Evolutionary conservation across 257 asterid genomes (phyloP).

Genomic region (Ilex aquifolium): DNA sequence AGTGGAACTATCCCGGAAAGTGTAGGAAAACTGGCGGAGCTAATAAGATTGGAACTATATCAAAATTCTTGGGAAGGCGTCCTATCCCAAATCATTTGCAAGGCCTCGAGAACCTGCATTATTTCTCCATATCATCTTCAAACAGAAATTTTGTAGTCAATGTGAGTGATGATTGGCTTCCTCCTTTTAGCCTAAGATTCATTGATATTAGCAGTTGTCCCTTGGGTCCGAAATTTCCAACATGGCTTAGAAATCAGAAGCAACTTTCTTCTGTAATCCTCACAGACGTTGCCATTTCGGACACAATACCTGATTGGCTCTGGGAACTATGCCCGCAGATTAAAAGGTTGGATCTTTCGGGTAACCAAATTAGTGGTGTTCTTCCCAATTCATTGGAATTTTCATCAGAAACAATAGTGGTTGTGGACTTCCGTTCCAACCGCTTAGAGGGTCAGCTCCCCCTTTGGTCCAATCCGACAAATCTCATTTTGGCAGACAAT

Average conservation of each 20-base stretch:
- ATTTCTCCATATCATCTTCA: slow-evolving; percentile 13
- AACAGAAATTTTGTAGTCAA: slow-evolving; percentile 9
- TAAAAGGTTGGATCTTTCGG: neutral
- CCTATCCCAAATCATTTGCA: slow-evolving; percentile 15
- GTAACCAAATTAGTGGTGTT: neutral
- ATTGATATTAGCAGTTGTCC: slow-evolving; percentile 13
- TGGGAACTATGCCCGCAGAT: slow-evolving; percentile 16
- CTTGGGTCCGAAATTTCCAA: slow-evolving; percentile 22
- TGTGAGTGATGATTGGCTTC: slow-evolving; percentile 18
- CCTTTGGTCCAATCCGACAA: neutral
- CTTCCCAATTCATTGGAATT: neutral
- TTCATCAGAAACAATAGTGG: neutral
- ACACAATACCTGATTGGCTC: slow-evolving; percentile 25
- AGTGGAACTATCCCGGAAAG: slow-evolving; percentile 9
- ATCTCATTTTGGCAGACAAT: slow-evolving; percentile 4
- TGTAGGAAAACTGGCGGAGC: slow-evolving; percentile 2
- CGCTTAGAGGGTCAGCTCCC: neutral
- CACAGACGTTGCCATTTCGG: slow-evolving; percentile 10
- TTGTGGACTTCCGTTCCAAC: neutral
- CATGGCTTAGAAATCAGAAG: slow-evolving; percentile 22
- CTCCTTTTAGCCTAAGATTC: slow-evolving; percentile 19
- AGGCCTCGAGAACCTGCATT: slow-evolving; percentile 15
- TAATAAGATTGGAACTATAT: slow-evolving; percentile 1
- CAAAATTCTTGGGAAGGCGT: slow-evolving; percentile 13
- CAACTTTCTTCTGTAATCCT: slow-evolving; percentile 10